Percentiles rank a stretch among this genome's conserved stretches.
Conservation (phyloP, 768 basidiomycete genomes). For the Trametes villosa region DNA sequence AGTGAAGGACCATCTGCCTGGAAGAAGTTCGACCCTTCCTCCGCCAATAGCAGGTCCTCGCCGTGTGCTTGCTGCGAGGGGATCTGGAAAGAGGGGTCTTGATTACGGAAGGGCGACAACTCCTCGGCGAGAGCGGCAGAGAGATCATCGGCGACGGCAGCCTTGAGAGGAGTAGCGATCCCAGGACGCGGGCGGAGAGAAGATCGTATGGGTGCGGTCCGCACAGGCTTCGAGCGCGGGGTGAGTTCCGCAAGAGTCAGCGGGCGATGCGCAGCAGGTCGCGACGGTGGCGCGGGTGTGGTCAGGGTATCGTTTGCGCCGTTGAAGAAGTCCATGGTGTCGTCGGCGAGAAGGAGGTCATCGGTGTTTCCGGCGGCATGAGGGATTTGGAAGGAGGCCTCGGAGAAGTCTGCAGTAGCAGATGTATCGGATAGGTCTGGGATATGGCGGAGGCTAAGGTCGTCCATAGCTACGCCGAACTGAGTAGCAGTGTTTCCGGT, state of each 20-base stretch:
- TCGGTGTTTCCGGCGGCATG: conserved; percentile 33
- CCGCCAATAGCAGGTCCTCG: conserved; percentile 21
- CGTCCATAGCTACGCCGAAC: conserved; percentile 16
- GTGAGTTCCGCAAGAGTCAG: conserved; percentile 32
- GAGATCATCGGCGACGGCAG: conserved; percentile 21
- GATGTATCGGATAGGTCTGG: conserved; percentile 58
- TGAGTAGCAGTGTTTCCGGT: not conserved
- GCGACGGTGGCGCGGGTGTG: conserved; percentile 35
- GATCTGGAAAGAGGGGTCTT: conserved; percentile 31
- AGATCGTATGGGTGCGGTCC: conserved; percentile 20
- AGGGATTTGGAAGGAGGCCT: conserved; percentile 58
- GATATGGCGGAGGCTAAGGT: conserved; percentile 56
- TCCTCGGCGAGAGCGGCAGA: conserved; percentile 24
- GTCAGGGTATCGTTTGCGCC: conserved; percentile 44
- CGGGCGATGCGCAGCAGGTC: conserved; percentile 19
- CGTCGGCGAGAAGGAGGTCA: conserved; percentile 46
- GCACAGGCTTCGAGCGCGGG: conserved; percentile 25
- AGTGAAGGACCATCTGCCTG: conserved; percentile 9
- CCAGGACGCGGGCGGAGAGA: conserved; percentile 26
- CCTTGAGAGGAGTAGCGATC: conserved; percentile 25
- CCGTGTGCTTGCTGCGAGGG: conserved; percentile 13
- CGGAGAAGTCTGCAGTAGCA: conserved; percentile 47
- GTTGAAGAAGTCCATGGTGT: conserved; percentile 48
- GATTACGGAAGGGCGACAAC: conserved; percentile 20
- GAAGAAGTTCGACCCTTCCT: conserved; percentile 18